These are phyloP conservation scores for Jatropha curcas DNA, from an alignment of 345 rosid genomes.

Conservation along the genomic window DNA sequence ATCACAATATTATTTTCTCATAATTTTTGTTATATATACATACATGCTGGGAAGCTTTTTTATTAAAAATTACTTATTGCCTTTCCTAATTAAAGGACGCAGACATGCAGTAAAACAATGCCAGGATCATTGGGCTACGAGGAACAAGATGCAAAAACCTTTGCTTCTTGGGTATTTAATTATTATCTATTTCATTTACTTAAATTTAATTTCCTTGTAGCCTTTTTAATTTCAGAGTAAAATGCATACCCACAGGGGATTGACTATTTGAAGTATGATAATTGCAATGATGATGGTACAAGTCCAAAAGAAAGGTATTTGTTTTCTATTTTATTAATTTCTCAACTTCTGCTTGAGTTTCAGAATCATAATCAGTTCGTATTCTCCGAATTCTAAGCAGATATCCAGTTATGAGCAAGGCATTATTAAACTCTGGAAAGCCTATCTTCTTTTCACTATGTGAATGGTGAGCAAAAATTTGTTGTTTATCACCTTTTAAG, in stretches of 20 bases:
- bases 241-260: slow-evolving; percentile 53
- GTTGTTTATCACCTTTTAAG: too few species aligned
- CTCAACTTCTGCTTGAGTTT: too few species aligned
- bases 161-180: slow-evolving; percentile 72
- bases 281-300: slow-evolving; percentile 64
- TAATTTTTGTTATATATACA: neutral
- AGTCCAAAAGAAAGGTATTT: slow-evolving; percentile 71
- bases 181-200: too few species aligned
- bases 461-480: slow-evolving; percentile 56
- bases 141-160: slow-evolving; percentile 82
- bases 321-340: too few species aligned
- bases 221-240: too few species aligned
- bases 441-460: slow-evolving; percentile 83
- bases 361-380: too few species aligned
- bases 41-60: neutral
- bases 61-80: neutral
- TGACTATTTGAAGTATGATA: slow-evolving; percentile 92
- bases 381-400: too few species aligned
- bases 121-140: slow-evolving; percentile 88
- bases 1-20: too few species aligned
- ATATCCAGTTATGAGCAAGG: slow-evolving; percentile 87
- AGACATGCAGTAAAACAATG: slow-evolving; percentile 77
- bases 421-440: slow-evolving; percentile 68
- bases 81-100: slow-evolving; percentile 39
- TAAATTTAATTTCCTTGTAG: too few species aligned